These are phyloP conservation scores for Tolypocladium tundrense DNA, from an alignment of 2,329 filamentous ascomycete genomes.

Conservation along the genomic window DNA sequence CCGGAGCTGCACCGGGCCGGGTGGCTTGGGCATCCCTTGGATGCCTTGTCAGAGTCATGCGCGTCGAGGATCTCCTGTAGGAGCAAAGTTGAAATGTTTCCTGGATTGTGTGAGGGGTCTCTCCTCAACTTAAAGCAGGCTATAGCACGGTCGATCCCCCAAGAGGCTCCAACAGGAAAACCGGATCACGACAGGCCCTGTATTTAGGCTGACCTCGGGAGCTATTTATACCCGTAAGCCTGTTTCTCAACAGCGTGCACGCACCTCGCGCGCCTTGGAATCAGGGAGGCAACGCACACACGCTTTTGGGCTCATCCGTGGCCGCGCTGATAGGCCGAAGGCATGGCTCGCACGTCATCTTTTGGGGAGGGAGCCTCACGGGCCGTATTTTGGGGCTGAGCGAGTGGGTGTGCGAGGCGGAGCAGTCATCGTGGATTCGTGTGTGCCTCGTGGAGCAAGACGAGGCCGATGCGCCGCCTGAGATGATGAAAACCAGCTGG, in stretches of 20 bases:
- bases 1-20: no score
- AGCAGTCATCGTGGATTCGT: background rate
- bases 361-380: background rate
- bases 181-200: no score
- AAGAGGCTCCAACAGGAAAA: no score
- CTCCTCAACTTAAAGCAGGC: no score
- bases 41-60: no score
- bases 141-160: no score
- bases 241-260: background rate
- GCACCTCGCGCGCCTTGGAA: background rate
- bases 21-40: no score
- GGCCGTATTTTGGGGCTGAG: background rate
- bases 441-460: background rate
- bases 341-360: background rate
- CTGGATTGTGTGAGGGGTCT: no score
- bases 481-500: background rate
- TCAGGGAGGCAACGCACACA: background rate
- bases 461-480: background rate
- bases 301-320: background rate
- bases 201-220: no score
- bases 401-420: background rate
- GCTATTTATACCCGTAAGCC: background rate
- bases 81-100: no score
- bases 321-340: background rate
- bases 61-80: no score